Evolutionary conservation across 768 basidiomycete species (phyloP), one percentile per base, ranked within the genome.

Genomic region (Agaricus blazei): DNA sequence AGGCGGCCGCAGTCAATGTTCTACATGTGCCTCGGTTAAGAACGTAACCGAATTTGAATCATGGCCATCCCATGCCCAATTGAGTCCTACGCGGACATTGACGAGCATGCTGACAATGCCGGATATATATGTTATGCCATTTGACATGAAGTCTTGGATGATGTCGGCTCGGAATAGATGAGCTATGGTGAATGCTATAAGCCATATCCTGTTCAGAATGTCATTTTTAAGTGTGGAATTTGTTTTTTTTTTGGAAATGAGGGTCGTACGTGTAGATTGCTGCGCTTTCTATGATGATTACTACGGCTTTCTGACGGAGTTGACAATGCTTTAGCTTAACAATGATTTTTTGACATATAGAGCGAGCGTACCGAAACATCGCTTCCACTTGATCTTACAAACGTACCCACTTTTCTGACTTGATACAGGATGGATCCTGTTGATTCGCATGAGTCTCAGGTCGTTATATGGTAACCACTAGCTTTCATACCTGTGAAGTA

Each of bases 91-190:
- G 9, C 60, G 57, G n/a, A 61, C 54, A 46, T 58, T 61, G 51
- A 61, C 58, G 12, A 61, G 57, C 60, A 58, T 58, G 23, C 52
- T 58, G 37, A 52, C 58, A 36, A 61, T 58, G 4, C 57, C 60
- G 12, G 54, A 52, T 9, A 61, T 51, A 28, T 47, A 26, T 14
- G 28, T 28, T 4, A 48, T 23, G 1, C 54, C 53, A 52, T 61
- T 57, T 26, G 54, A 47, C 9, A 61, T 43, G 15, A 58, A 4
- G 9, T 27, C 47, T 9, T 28, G 19, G 8, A 37, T 23, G 3
- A 15, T 23, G 12, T 31, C 47, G 15, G 28, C 15, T 1, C 42
- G 40, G 11, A 28, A 23, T 9, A 54, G 5, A 23, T 27, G 26
- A 4, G 47, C 41, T 7, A 41, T 31, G 27, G 31, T n/a, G 3